phyloP scores from a whole-genome alignment of 306 rosid genomes.

The Acacia acuminata region DNA sequence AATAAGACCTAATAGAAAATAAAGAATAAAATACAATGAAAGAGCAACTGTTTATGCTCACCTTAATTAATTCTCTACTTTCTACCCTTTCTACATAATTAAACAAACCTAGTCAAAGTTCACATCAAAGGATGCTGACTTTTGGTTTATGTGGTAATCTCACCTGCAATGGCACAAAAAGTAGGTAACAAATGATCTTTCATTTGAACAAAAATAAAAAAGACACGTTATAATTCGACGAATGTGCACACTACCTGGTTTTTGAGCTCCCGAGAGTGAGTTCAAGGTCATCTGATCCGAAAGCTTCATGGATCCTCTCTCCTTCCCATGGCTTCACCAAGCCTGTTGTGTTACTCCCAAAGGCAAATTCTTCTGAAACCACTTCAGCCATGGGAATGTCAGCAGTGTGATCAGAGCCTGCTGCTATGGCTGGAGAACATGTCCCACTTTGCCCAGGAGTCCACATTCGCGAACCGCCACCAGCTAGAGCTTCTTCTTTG shows the following conservation, averaged over 20 bases:
- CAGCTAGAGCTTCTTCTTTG: slow-evolving; percentile 62
- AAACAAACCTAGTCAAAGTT: slow-evolving; percentile 38
- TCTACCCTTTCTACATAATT: slow-evolving; percentile 33
- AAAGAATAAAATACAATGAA: slow-evolving; percentile 37
- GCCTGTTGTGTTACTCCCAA: slow-evolving; percentile 66
- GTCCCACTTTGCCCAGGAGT: slow-evolving; percentile 93
- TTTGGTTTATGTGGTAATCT: slow-evolving; percentile 30
- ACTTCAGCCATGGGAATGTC: slow-evolving; percentile 82
- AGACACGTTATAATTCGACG: neutral
- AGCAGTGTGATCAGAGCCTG: slow-evolving; percentile 71
- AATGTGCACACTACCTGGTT: slow-evolving; percentile 53
- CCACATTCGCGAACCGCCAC: slow-evolving; percentile 79
- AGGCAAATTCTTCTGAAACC: slow-evolving; percentile 78
- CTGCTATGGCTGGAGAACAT: slow-evolving; percentile 83
- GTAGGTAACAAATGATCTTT: slow-evolving; percentile 9
- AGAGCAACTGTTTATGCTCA: slow-evolving; percentile 42
- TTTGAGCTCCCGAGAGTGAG: slow-evolving; percentile 90
- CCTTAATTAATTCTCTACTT: slow-evolving; percentile 29
- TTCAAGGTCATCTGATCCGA: slow-evolving; percentile 83
- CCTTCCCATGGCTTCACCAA: slow-evolving; percentile 91
- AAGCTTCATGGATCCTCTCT: slow-evolving; percentile 78
- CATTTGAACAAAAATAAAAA: slow-evolving; percentile 6
- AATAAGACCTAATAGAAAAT: slow-evolving; percentile 29
- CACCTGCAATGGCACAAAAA: slow-evolving; percentile 44
- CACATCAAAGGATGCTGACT: slow-evolving; percentile 25